These are phyloP conservation scores for Yarrowia sp. DNA, from an alignment of 805 yeast genomes.

Conservation along the genomic window DNA sequence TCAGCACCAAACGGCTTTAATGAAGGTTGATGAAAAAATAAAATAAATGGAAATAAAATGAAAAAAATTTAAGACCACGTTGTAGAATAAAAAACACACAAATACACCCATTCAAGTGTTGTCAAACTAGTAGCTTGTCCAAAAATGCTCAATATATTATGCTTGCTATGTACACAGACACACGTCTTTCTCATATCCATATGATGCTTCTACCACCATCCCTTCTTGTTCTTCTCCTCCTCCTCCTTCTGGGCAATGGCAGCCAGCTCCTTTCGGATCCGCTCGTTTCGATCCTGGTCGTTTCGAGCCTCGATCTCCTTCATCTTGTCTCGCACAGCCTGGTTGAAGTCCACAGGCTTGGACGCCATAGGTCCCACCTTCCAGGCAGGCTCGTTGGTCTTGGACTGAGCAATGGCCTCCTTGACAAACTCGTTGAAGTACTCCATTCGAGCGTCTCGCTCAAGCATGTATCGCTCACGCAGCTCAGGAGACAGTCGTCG, in stretches of 20 bases:
- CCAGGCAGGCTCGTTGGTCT: slow-evolving; percentile 36
- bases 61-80: too few species aligned
- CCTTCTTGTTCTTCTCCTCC: slow-evolving; percentile 38
- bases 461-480: slow-evolving; percentile 37
- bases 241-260: slow-evolving; percentile 31
- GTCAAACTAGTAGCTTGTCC: not conserved
- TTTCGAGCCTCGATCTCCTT: slow-evolving; percentile 34
- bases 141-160: slow-evolving; percentile 14
- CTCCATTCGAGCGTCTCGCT: slow-evolving; percentile 35
- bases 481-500: slow-evolving; percentile 26
- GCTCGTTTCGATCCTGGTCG: slow-evolving; percentile 27
- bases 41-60: too few species aligned
- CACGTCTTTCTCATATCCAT: not conserved
- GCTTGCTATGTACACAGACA: slow-evolving; percentile 23
- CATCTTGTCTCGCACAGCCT: slow-evolving; percentile 32
- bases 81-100: too few species aligned
- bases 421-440: slow-evolving; percentile 36
- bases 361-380: slow-evolving; percentile 37
- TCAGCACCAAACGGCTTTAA: too few species aligned
- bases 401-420: slow-evolving; percentile 37
- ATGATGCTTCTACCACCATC: slow-evolving; percentile 23
- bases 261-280: slow-evolving; percentile 28
- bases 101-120: too few species aligned
- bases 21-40: too few species aligned
- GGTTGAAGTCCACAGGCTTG: slow-evolving; percentile 26